Evolutionary conservation across 1,284 basidiomycete species (phyloP).

Genomic region (Ganoderma lingzhi): DNA sequence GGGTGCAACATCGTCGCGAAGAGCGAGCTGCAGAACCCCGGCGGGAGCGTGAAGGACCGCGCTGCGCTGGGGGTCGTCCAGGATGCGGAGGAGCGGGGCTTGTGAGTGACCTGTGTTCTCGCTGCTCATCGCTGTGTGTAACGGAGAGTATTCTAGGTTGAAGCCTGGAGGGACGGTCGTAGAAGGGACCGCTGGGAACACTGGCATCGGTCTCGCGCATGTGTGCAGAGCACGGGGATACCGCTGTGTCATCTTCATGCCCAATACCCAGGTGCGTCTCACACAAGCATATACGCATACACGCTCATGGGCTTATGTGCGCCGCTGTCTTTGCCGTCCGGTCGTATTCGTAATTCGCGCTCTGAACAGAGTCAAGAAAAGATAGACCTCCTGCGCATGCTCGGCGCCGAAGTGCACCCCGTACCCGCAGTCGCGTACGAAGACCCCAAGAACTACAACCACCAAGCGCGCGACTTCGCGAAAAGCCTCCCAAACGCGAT

Average conservation of each 20-base stretch:
- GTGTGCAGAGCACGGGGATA: conserved; percentile 95
- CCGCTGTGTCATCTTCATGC: conserved; percentile 99
- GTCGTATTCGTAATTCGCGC: not conserved
- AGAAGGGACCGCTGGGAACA: conserved; percentile 99
- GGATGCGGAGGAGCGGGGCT: conserved; percentile 89
- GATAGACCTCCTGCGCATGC: conserved; percentile 96
- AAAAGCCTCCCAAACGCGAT: conserved; percentile 87
- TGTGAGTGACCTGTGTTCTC: conserved; percentile 62
- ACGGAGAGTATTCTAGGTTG: conserved; percentile 58
- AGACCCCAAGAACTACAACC: conserved; percentile 97
- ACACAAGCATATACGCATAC: conserved; percentile 6
- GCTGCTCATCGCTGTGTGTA: not conserved
- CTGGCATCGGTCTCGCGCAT: conserved; percentile 95
- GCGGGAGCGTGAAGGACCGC: conserved; percentile 98
- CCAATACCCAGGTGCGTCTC: conserved; percentile 82
- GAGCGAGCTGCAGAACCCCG: conserved; percentile 98
- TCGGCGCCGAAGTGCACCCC: conserved; percentile 95
- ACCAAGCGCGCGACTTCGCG: conserved; percentile 94
- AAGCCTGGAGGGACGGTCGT: conserved; percentile 95
- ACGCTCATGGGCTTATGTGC: not conserved
- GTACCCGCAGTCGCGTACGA: conserved; percentile 98
- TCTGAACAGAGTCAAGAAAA: conserved; percentile 90
- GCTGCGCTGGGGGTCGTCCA: conserved; percentile 91
- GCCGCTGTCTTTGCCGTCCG: not conserved
- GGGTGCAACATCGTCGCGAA: conserved; percentile 95